Evolutionary conservation across 2,329 filamentous ascomycete species (phyloP), one percentile per base, ranked within the genome.

Genomic region (Epichloe glyceriae): DNA sequence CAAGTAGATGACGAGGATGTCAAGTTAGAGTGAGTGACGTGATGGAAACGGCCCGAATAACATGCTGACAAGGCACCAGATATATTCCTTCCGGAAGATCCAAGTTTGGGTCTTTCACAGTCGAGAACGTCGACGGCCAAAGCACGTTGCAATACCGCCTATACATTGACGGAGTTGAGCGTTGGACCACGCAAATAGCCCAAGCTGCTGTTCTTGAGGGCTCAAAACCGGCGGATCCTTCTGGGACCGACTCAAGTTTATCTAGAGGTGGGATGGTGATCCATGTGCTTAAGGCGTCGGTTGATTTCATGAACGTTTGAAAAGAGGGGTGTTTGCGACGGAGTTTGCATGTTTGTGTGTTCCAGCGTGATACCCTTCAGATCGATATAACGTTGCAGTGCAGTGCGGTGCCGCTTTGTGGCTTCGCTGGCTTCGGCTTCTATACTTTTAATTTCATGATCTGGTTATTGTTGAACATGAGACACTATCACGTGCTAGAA

Each of bases 1-100:
- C 88, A 96, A 67, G 79, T 76, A 1, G 88, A 94, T 57, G 76
- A 83, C 1, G 82, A 90, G 58, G 93, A 97, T 67, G 79, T 95
- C 11, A 76, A 83, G 62, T 75, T 97, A 56, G 88, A 91, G 80
- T 95, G 78, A 72, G 78, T 50, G 17, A n/a, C 22, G 14, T n/a
- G 7, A 17, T 47, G 10, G 2, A 11, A 12, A 33, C 12, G 11
- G 43, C 3, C 6, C 3, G 11, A 5, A 10, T 30, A 12, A 6
- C 20, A 33, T 20, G 34, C 55, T 58, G 17, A 59, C 49, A 12
- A 14, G 3, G 10, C 1, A 17, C 4, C 22, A 85, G 82, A 58
- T 89, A 93, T 59, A 78, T 91, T 44, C 85, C 91, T 8, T 79
- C 84, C 52, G 91, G 91, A 1, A 90, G 88, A 61, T 89, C 83